Evolutionary conservation across 306 rosid species (phyloP).

Genomic region (Prunus mume): DNA sequence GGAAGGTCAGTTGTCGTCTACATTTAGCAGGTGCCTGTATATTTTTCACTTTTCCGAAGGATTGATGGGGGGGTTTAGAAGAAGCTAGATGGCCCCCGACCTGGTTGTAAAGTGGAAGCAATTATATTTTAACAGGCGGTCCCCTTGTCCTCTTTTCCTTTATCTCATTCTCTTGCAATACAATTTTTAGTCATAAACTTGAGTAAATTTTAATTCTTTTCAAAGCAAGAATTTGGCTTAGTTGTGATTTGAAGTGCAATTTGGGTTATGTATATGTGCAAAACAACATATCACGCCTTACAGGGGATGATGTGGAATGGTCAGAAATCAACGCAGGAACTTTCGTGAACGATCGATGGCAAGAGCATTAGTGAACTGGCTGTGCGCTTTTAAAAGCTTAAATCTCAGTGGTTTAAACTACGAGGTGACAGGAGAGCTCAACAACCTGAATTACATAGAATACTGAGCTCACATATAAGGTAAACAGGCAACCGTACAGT

Average conservation of each 20-base stretch:
- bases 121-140: not conserved
- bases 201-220: not conserved
- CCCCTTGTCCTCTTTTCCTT: not conserved
- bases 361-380: not conserved
- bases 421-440: not conserved
- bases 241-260: not conserved
- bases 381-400: not conserved
- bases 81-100: not conserved
- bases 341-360: not conserved
- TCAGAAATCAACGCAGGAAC: not conserved
- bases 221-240: not conserved
- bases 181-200: not conserved
- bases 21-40: not conserved
- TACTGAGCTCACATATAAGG: not conserved
- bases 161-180: not conserved
- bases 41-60: not conserved
- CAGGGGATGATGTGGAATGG: not conserved
- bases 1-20: conserved; percentile 1
- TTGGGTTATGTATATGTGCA: not conserved
- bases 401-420: not conserved
- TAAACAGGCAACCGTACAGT: not conserved
- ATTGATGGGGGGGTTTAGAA: not conserved
- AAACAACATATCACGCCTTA: not conserved
- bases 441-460: not conserved
- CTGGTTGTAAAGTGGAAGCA: conserved; percentile 2